Evolutionary conservation across 805 yeast species (phyloP), one percentile per base, ranked within the genome.

Genomic region (Teunomyces barrocoloradensis): DNA sequence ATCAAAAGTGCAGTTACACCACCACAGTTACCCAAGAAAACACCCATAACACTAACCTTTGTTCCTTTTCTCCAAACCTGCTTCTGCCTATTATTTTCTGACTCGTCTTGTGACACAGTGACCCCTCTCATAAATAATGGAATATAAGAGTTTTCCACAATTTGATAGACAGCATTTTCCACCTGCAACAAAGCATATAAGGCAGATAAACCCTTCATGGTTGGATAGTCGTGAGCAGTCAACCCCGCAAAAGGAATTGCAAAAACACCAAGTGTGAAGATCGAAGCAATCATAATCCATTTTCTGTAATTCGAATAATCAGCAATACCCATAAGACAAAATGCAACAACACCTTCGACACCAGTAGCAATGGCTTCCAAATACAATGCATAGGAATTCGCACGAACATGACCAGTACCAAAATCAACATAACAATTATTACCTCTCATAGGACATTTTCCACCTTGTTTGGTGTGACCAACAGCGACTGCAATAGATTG

Each of bases 111-210:
- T 7, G 44, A 37, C 1, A 52, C 43, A 3, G 52, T 58, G 2
- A 55, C 53, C 4, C 68, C 67, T 42, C 71, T 58, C 75, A 72
- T 70, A 44, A 72, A 68, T 18, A 64, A 41, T 1, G 77, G 77
- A 35, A 71, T 68, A 46, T 69, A 71, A 1, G 74, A 65, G 1
- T 68, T 74, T 49, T 70, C 75, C 15, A 69, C 36, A n/a, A 69
- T 66, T 49, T 72, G 73, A 46, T 70, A 63, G 2, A 67, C 49
- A 1, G 66, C 60, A 49, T 62, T 64, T n/a, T 54, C 52, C 6
- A 68, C 50, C 27, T 60, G 59, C 39, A 67, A 45, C 13, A 68
- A 43, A n/a, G 59, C 59, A 45, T 70, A 72, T 10, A 71, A 45
- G 0, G 60, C 69, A 10, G 71, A 59, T 20, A 62, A 47, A 1